phyloP scores from a whole-genome alignment of 768 basidiomycete genomes.

The Suillus discolor region DNA sequence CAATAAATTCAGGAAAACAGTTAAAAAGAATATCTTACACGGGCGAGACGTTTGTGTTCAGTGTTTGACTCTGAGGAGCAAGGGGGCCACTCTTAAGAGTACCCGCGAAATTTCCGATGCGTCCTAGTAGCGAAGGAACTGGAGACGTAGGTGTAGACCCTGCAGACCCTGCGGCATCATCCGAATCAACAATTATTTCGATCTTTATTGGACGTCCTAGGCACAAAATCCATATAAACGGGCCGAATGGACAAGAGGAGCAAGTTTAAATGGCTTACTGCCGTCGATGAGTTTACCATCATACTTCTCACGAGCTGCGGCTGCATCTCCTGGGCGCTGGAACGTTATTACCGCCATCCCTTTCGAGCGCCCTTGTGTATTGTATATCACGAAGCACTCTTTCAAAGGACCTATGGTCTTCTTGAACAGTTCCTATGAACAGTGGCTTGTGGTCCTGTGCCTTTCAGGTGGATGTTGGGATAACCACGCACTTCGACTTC shows the following conservation, averaged over 20 bases:
- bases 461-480: neutral
- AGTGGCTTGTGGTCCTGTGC: constrained; percentile 13
- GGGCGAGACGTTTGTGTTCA: constrained; percentile 17
- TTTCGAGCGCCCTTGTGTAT: constrained; percentile 73
- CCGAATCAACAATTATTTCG: constrained; percentile 58
- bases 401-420: constrained; percentile 77
- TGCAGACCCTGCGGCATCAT: constrained; percentile 21
- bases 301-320: constrained; percentile 64
- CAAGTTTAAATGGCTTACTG: constrained; percentile 34
- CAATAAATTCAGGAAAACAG: constrained; percentile 6
- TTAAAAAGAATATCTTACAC: constrained; percentile 14
- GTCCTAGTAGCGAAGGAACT: constrained; percentile 41
- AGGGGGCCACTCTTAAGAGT: constrained; percentile 6
- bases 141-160: constrained; percentile 23
- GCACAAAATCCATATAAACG: neutral
- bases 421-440: constrained; percentile 66
- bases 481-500: constrained; percentile 61
- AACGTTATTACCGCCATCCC: constrained; percentile 81
- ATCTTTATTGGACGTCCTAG: constrained; percentile 69
- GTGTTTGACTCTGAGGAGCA: constrained; percentile 16
- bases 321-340: constrained; percentile 63
- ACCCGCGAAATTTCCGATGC: constrained; percentile 30
- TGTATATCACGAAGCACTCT: constrained; percentile 73
- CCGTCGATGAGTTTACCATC: constrained; percentile 76
- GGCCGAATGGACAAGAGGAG: neutral